These are phyloP conservation scores for Alnus rubra DNA, from an alignment of 306 rosid species.

Conservation along the genomic window DNA sequence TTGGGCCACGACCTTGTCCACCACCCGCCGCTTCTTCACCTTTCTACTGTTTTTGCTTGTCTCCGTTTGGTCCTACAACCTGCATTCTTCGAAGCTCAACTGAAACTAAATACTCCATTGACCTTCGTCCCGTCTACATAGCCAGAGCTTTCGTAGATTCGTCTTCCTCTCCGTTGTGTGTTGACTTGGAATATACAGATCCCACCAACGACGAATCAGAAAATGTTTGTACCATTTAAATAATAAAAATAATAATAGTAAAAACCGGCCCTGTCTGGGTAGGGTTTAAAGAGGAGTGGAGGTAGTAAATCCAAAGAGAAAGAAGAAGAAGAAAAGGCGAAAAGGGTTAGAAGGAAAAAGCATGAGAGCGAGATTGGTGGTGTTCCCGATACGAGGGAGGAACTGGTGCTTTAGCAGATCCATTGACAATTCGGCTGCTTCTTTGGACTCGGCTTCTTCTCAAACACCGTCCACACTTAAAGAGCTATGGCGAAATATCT, in stretches of 20 bases:
- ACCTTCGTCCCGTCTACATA: not conserved
- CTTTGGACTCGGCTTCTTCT: conserved; percentile 29
- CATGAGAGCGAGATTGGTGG: conserved; percentile 88
- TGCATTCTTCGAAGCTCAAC: not conserved
- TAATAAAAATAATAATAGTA: no score
- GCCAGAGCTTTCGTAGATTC: not conserved
- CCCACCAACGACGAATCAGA: not conserved
- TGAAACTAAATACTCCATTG: not conserved
- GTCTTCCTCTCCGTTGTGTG: no score
- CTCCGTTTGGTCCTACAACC: not conserved
- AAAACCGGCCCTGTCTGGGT: not conserved
- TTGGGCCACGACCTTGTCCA: not conserved
- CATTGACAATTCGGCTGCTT: conserved; percentile 38
- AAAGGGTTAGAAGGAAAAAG: not conserved
- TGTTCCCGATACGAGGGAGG: conserved; percentile 78
- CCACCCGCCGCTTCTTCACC: not conserved
- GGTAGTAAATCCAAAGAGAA: not conserved
- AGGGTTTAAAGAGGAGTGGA: not conserved
- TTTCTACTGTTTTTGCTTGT: not conserved
- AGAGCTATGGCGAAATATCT: conserved; percentile 53
- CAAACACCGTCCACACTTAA: conserved; percentile 60
- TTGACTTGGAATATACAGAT: conserved; percentile 2
- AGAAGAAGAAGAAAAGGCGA: not conserved
- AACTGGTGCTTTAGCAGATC: conserved; percentile 87
- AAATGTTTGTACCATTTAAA: no score